A percentile compares a stretch with the other conserved stretches of the same genome.
Evolutionary conservation across 768 basidiomycete species (phyloP).

Genomic region (Epithele typhae): DNA sequence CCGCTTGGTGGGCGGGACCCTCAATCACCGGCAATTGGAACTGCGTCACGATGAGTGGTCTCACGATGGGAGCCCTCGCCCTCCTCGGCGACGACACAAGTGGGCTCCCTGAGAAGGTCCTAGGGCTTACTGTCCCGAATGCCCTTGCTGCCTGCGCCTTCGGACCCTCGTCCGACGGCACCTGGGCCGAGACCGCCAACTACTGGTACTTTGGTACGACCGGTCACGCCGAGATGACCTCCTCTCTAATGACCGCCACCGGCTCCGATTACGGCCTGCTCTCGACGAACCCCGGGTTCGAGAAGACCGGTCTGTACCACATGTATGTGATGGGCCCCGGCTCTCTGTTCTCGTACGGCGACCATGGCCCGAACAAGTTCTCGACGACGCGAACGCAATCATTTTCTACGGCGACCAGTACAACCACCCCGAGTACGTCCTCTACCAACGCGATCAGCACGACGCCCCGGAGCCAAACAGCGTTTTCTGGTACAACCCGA

Average conservation of each 20-base stretch:
- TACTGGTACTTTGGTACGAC: conserved; percentile 96
- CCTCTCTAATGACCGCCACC: conserved; percentile 78
- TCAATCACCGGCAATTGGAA: conserved; percentile 92
- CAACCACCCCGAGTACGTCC: conserved; percentile 64
- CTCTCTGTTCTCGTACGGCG: conserved; percentile 77
- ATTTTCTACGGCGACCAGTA: conserved; percentile 70
- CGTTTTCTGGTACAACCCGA: conserved; percentile 90
- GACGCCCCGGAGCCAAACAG: conserved; percentile 46
- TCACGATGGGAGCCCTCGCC: conserved; percentile 86
- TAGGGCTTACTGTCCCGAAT: conserved; percentile 65
- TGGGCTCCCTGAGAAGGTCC: conserved; percentile 60
- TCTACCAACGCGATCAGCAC: conserved; percentile 86
- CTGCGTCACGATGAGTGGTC: conserved; percentile 88
- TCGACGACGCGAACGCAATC: conserved; percentile 85
- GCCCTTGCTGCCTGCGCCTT: conserved; percentile 72
- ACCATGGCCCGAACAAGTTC: conserved; percentile 92
- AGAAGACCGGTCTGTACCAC: conserved; percentile 77
- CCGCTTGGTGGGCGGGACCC: conserved; percentile 70
- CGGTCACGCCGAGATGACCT: conserved; percentile 83
- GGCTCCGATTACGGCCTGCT: conserved; percentile 78
- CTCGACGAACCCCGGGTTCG: conserved; percentile 59
- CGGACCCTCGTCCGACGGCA: conserved; percentile 67
- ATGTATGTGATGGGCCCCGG: conserved; percentile 83
- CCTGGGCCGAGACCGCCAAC: conserved; percentile 94
- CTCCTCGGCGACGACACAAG: conserved; percentile 81